Base-by-base conservation (phyloP, 2,329 filamentous ascomycete genomes). In the Hypoxylon sp. region DNA sequence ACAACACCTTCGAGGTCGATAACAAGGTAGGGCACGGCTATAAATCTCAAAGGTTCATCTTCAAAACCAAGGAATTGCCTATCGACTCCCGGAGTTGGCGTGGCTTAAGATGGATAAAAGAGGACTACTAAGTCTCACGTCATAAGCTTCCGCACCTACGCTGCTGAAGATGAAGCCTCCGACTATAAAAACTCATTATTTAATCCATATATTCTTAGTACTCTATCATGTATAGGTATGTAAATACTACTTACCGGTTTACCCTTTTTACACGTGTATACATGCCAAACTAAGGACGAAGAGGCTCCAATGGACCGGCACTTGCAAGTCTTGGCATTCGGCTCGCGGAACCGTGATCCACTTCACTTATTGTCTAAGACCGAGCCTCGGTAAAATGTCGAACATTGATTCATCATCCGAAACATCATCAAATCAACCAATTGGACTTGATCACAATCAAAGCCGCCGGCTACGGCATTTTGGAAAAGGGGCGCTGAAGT, bases 331-430 rank as follows among this genome's bases (percentile, higher is more conserved):
- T 70, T 67, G 61, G 67, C 67, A 44, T 57, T 44, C 63, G 59
- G 63, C 59, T 57, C 5, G 30, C 63, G 60, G 60, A 27, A 44
- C 49, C 65, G 60, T 60, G 44, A 56, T 27, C 58, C 68, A 59
- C 53, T 42, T 33, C 37, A 8, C 17, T 27, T 8, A 44, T 44
- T 53, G 46, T 46, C 53, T 51, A 51, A 64, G 68, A 66, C 72
- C 72, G 74, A 76, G 73, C 74, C 74, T 76, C 74, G 74, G 74
- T 71, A 72, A 74, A 75, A 40, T 49, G 53, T 33, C 27, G 57
- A 57, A 54, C 35, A 55, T 61, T n/a, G 22, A 27, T 48, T 51
- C 48, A 31, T 58, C 51, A 60, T 60, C 53, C 46, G 49, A 56
- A 50, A 66, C 62, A 61, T 42, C 17, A 31, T 7, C 48, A 22